phyloP scores from a whole-genome alignment of 2,329 filamentous ascomycete species.

The Coniochaeta sp. region DNA sequence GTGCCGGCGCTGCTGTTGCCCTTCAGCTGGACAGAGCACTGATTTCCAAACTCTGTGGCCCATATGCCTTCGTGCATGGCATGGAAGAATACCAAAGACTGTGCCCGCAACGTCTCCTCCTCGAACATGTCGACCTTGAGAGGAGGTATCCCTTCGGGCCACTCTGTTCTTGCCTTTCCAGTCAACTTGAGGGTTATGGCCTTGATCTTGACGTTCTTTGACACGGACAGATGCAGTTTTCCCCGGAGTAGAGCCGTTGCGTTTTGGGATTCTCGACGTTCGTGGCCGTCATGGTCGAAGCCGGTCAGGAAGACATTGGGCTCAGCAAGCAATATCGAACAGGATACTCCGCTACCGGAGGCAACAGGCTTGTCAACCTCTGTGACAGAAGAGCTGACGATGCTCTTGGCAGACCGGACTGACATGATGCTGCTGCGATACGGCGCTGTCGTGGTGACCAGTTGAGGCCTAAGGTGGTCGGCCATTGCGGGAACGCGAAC shows the following conservation, averaged over 20 bases:
- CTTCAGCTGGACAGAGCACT: conserved; percentile 48
- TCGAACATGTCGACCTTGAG: conserved; percentile 77
- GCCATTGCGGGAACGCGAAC: conserved; percentile 17
- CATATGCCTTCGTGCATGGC: conserved; percentile 51
- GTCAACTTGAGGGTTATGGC: conserved; percentile 79
- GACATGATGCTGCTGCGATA: conserved; percentile 44
- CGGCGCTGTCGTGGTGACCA: conserved; percentile 17
- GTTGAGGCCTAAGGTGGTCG: conserved; percentile 18
- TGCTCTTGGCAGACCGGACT: conserved; percentile 40
- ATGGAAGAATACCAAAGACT: conserved; percentile 91
- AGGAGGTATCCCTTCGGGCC: conserved; percentile 93
- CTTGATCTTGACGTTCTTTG: conserved; percentile 90
- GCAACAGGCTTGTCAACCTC: conserved; percentile 67
- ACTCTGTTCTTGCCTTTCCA: conserved; percentile 82
- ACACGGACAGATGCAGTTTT: conserved; percentile 70
- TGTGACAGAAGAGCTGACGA: conserved; percentile 41
- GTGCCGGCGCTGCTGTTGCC: conserved; percentile 18
- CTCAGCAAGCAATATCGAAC: conserved; percentile 69
- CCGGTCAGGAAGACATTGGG: conserved; percentile 74
- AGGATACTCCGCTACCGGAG: conserved; percentile 65
- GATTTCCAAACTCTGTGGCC: conserved; percentile 55
- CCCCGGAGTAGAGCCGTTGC: conserved; percentile 77
- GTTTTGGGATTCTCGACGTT: conserved; percentile 46
- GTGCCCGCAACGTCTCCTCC: conserved; percentile 77
- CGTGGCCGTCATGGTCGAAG: conserved; percentile 63